phyloP scores from a whole-genome alignment of 108 stramenopile genomes.

The Pseudonitzschia delicatissima region DNA sequence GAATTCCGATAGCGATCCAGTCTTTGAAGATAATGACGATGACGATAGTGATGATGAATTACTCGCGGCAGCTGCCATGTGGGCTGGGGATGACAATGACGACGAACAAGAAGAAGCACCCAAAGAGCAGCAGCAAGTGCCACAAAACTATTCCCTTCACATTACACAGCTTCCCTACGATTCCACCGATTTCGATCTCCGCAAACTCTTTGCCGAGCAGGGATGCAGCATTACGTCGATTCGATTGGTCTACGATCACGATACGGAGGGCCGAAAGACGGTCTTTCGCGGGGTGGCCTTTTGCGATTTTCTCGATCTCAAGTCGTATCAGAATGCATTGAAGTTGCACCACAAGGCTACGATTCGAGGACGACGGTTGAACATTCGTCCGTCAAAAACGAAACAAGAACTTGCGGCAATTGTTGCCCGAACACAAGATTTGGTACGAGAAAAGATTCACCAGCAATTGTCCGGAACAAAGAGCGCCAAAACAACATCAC shows the following conservation, averaged over 20 bases:
- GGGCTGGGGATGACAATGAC: constrained; percentile 32
- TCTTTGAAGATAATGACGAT: constrained; percentile 23
- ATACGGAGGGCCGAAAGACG: constrained; percentile 36
- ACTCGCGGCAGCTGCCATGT: constrained; percentile 44
- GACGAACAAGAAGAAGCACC: neutral
- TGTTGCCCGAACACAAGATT: constrained; percentile 61
- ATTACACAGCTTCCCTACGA: constrained; percentile 75
- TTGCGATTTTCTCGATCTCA: constrained; percentile 60
- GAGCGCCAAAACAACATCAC: neutral
- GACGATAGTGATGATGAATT: constrained; percentile 44
- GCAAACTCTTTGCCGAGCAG: constrained; percentile 54
- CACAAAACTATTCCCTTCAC: constrained; percentile 50
- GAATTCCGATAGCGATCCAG: neutral
- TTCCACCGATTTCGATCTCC: constrained; percentile 55
- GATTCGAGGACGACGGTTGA: constrained; percentile 60
- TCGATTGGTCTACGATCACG: constrained; percentile 71
- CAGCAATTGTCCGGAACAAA: constrained; percentile 6
- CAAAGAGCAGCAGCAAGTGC: constrained; percentile 1
- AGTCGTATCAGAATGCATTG: constrained; percentile 53
- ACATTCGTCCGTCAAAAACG: constrained; percentile 69
- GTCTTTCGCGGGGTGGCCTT: constrained; percentile 84
- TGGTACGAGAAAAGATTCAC: constrained; percentile 51
- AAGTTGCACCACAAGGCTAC: constrained; percentile 39
- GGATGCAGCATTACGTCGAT: constrained; percentile 64
- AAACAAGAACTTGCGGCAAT: constrained; percentile 68